Evolutionary conservation across 1,284 basidiomycete species (phyloP).

Genomic region (Microbotryomycetes sp.): DNA sequence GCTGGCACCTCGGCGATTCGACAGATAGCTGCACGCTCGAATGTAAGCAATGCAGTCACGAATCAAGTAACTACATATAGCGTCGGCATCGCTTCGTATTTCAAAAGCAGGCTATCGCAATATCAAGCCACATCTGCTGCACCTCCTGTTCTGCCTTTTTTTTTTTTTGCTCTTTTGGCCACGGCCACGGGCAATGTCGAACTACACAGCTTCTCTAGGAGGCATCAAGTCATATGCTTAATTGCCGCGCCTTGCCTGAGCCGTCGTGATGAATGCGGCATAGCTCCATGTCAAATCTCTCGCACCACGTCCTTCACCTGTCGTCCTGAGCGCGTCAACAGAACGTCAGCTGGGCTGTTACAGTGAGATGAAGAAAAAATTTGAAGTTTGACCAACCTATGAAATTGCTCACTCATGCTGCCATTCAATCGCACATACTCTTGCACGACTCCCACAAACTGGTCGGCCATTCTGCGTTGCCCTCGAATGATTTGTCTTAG

Average conservation of each 20-base stretch:
- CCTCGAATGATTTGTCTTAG: constrained; percentile 30
- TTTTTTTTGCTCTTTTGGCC: too few species aligned
- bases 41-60: too few species aligned
- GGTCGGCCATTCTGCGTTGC: constrained; percentile 40
- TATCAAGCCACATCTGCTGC: too few species aligned
- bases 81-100: too few species aligned
- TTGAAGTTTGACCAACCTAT: constrained; percentile 35
- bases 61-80: too few species aligned
- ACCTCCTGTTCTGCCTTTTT: too few species aligned
- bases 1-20: too few species aligned
- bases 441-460: constrained; percentile 39
- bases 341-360: constrained; percentile 22
- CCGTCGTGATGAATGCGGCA: constrained; percentile 21
- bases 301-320: constrained; percentile 23
- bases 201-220: too few species aligned
- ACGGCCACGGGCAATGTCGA: too few species aligned
- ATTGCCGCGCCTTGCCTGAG: background rate
- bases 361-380: background rate
- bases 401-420: constrained; percentile 46
- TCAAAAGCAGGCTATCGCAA: too few species aligned
- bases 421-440: constrained; percentile 37
- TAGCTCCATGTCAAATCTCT: constrained; percentile 30
- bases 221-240: too few species aligned
- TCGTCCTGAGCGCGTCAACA: constrained; percentile 5
- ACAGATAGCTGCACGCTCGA: too few species aligned